These are phyloP conservation scores for Escallonia rubra DNA, from an alignment of 129 eudicot genomes.

Conservation along the genomic window DNA sequence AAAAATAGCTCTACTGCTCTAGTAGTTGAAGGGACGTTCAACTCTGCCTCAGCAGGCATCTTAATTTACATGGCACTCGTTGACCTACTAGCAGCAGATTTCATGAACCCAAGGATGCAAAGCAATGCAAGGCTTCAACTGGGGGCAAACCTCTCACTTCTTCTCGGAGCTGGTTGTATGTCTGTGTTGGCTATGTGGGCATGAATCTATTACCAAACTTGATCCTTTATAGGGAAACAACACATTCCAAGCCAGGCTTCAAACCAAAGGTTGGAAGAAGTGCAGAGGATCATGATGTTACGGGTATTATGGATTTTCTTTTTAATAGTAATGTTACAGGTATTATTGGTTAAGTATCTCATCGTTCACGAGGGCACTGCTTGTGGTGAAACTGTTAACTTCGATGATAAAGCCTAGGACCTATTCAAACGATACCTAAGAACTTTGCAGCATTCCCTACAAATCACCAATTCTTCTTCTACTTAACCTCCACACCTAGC, in stretches of 20 bases:
- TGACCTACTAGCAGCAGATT: slow-evolving; percentile 80
- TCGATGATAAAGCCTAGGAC: no score
- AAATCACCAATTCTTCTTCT: no score
- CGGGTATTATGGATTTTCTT: not conserved
- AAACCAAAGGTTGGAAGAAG: not conserved
- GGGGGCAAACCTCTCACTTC: slow-evolving; percentile 59
- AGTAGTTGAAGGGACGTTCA: slow-evolving; percentile 56
- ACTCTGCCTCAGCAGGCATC: slow-evolving; percentile 67
- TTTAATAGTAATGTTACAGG: no score
- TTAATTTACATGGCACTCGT: slow-evolving; percentile 77
- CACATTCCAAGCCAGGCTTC: no score
- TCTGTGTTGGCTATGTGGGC: slow-evolving; percentile 76
- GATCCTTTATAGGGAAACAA: not conserved
- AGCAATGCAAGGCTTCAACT: slow-evolving; percentile 54
- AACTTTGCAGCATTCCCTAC: no score
- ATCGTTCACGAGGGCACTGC: not conserved
- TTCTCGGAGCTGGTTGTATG: slow-evolving; percentile 65
- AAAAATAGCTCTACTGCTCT: slow-evolving; percentile 54
- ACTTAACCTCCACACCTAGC: no score
- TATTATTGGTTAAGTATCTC: not conserved
- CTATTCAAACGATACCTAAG: no score
- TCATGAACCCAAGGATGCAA: slow-evolving; percentile 69
- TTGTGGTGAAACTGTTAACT: no score
- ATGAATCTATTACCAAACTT: slow-evolving; percentile 9
- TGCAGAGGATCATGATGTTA: not conserved